Conservation (phyloP, 2,329 filamentous ascomycete genomes). For the Alternaria dauci region DNA sequence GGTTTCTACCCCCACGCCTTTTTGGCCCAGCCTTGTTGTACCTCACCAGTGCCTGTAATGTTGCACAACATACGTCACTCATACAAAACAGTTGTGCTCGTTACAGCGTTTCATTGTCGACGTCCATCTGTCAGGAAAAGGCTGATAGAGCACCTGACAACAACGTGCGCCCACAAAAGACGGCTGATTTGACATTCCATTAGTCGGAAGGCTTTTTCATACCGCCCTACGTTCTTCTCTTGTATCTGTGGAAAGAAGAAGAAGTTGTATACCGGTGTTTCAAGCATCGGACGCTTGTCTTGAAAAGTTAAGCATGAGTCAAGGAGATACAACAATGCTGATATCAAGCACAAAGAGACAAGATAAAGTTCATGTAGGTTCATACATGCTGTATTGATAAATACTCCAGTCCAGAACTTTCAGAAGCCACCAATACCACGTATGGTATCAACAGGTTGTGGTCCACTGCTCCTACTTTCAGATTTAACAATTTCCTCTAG, state of each 20-base stretch:
- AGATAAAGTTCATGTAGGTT: not conserved
- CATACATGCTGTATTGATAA: conserved; percentile 2
- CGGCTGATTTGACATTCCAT: not conserved
- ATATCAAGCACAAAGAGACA: not conserved
- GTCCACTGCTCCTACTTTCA: not conserved
- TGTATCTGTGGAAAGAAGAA: not conserved
- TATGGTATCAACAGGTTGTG: not conserved
- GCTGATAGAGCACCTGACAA: not conserved
- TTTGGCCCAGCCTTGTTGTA: not conserved
- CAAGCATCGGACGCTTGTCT: not conserved
- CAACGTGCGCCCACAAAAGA: not conserved
- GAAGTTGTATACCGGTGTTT: not conserved
- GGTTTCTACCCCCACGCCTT: not conserved
- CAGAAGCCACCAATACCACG: not conserved
- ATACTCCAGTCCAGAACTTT: not conserved
- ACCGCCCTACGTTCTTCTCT: not conserved
- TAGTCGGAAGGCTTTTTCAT: not conserved
- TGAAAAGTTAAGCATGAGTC: not conserved
- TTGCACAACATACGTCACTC: not conserved
- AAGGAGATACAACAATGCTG: not conserved
- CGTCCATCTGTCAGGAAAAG: no score
- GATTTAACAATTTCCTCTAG: not conserved
- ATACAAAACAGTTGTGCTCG: no score
- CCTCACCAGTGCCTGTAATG: not conserved
- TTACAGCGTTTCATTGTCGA: no score